phyloP scores from a whole-genome alignment of 345 rosid species.

The Lenwebbia sp. region DNA sequence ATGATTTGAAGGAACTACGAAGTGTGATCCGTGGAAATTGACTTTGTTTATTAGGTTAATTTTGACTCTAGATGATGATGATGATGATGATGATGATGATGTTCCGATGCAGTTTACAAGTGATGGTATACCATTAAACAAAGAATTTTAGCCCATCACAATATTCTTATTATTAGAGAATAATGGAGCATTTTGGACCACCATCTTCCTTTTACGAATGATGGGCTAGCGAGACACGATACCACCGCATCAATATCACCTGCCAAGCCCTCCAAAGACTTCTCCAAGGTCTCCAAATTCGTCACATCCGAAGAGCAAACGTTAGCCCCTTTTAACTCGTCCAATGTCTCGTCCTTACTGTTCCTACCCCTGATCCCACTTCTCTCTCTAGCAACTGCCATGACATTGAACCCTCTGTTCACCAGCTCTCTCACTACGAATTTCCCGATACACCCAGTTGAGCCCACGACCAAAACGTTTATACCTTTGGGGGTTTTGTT shows the following conservation, averaged over 20 bases:
- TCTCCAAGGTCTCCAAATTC: slow-evolving; percentile 33
- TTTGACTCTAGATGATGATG: not conserved
- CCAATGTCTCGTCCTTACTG: slow-evolving; percentile 52
- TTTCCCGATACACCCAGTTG: slow-evolving; percentile 90
- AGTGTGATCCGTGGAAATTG: not conserved
- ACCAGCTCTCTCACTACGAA: slow-evolving; percentile 75
- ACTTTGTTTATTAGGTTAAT: not conserved
- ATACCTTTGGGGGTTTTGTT: slow-evolving; percentile 46
- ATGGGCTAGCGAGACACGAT: slow-evolving; percentile 46
- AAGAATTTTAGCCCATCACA: not conserved
- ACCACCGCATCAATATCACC: slow-evolving; percentile 63
- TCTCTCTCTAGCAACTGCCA: slow-evolving; percentile 72
- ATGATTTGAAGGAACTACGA: not conserved
- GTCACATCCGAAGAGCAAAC: slow-evolving; percentile 89
- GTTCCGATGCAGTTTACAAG: not conserved
- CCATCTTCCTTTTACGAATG: too few species aligned
- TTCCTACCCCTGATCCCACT: slow-evolving; percentile 70
- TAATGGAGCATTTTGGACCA: too few species aligned
- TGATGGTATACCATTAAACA: not conserved
- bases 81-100: not conserved
- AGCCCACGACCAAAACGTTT: slow-evolving; percentile 73
- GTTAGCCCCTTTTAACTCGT: slow-evolving; percentile 48
- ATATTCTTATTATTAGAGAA: too few species aligned
- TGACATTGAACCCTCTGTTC: slow-evolving; percentile 72
- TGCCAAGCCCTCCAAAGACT: slow-evolving; percentile 34